Percentiles rank a stretch among this genome's conserved stretches.
Evolutionary conservation across 208 protist genomes (phyloP).

Genomic region (Crithidia brevicula): DNA sequence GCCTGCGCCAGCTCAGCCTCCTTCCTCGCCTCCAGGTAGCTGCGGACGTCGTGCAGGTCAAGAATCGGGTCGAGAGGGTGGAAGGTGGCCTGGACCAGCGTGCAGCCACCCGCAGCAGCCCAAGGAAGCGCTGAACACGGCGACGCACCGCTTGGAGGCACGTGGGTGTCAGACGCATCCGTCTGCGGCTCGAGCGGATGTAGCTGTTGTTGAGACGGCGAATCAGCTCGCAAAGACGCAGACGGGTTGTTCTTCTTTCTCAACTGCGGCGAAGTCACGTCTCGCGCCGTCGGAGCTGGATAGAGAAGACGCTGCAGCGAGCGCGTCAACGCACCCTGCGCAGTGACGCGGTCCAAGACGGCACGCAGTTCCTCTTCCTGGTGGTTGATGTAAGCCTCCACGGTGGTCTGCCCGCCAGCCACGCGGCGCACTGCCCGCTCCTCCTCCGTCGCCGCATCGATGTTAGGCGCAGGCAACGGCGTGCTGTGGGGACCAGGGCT

Average conservation of each 20-base stretch:
- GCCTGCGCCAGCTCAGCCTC: neutral
- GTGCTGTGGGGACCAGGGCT: no score
- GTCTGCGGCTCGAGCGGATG: no score
- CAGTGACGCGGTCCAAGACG: neutral
- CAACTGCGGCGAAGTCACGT: no score
- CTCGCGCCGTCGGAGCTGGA: no score
- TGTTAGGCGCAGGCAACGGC: neutral
- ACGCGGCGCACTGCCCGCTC: neutral
- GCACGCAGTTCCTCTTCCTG: slow-evolving; percentile 7
- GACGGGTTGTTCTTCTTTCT: no score
- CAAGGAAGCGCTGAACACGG: neutral
- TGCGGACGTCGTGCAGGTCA: neutral
- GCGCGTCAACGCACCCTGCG: neutral
- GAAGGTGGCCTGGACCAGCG: slow-evolving; percentile 10
- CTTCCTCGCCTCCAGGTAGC: slow-evolving; percentile 7
- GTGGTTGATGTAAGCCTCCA: neutral
- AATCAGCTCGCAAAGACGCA: no score
- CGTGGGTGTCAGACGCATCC: no score
- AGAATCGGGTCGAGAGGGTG: slow-evolving; percentile 13
- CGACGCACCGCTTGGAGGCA: neutral
- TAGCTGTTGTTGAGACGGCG: no score
- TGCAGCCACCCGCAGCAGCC: neutral
- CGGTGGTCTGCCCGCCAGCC: neutral
- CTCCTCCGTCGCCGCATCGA: neutral
- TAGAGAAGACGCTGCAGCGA: neutral